Evolutionary conservation across 1,284 basidiomycete species (phyloP).

Genomic region (Xerocomus nothofagi): DNA sequence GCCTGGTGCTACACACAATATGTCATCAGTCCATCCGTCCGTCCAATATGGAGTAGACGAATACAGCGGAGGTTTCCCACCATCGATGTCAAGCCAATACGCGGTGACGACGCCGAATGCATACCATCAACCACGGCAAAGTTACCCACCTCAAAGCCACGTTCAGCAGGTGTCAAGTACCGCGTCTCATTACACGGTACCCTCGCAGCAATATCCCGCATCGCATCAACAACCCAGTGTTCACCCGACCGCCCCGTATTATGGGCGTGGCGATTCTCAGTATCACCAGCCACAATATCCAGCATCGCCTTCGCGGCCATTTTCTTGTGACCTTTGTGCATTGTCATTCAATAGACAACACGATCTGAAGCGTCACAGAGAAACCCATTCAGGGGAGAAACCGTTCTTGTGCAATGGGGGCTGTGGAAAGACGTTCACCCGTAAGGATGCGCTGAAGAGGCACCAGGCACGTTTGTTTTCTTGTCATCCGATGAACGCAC

Average conservation of each 20-base stretch:
- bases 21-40: slow-evolving; percentile 19
- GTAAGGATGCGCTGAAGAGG: slow-evolving; percentile 78
- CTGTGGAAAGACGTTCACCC: slow-evolving; percentile 80
- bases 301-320: slow-evolving; percentile 66
- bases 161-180: slow-evolving; percentile 13
- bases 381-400: slow-evolving; percentile 79
- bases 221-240: slow-evolving; percentile 20
- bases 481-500: slow-evolving; percentile 1
- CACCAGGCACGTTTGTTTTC: slow-evolving; percentile 58
- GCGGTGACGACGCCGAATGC: slow-evolving; percentile 15
- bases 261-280: slow-evolving; percentile 29
- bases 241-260: slow-evolving; percentile 28
- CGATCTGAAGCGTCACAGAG: slow-evolving; percentile 76
- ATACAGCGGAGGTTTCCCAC: slow-evolving; percentile 21
- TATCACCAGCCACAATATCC: slow-evolving; percentile 50
- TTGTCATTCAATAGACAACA: slow-evolving; percentile 80
- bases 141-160: slow-evolving; percentile 30
- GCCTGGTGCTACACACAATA: slow-evolving; percentile 15
- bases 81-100: slow-evolving; percentile 25
- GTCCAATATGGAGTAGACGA: slow-evolving; percentile 25
- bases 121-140: slow-evolving; percentile 31
- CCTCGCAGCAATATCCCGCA: slow-evolving; percentile 30
- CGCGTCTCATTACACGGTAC: slow-evolving; percentile 29
- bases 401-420: slow-evolving; percentile 78
- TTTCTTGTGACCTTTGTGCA: slow-evolving; percentile 76